Base-by-base conservation (phyloP, 2,329 filamentous ascomycete species). In the Harringtonia lauricola region DNA sequence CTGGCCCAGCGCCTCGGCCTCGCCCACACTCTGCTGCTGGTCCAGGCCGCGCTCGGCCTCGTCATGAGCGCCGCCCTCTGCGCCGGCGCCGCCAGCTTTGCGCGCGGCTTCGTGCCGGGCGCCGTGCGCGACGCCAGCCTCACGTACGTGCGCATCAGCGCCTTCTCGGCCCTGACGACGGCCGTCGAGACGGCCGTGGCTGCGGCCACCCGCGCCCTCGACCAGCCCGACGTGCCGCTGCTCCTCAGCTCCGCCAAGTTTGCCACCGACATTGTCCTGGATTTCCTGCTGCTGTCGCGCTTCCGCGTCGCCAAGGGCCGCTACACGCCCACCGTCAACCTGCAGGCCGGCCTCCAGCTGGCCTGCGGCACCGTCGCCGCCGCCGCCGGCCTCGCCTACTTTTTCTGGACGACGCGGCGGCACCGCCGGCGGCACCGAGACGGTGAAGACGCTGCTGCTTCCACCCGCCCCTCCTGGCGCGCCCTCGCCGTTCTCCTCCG, bases 191-290 rank as follows among this genome's bases (percentile, higher is more conserved):
- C 72, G 0, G 75, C 81, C 0, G 74, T 85, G 0, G 67, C 73
- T 0, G 66, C 71, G 1, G 70, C 72, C 0, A 84, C 81, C 0
- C 64, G 81, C 36, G 78, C 82, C 0, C 59, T 87, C 1, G 82
- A 86, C 55, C 71, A 75, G 41, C 81, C 81, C 0, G 81, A 86
- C 53, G 77, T 86, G 0, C 80, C 81, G 0, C 61, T 86, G 0
- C 53, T 83, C 1, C 81, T 86, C 49, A 83, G 73, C 55, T 70
- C 67, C 0, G 64, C 70, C 41, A 82, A 81, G 49, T 82, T 85
- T 42, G 60, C 65, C 0, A 57, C 83, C 47, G 86, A 86, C 51
- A 86, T 86, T 43, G 47, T 79, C 2, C 64, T 86, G 0, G 80
- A 85, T 49, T 54, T 86, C 43, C 61, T 86, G 1, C 54, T 86